phyloP scores from a whole-genome alignment of 257 asterid genomes.

The Ocimum tenuiflorum region DNA sequence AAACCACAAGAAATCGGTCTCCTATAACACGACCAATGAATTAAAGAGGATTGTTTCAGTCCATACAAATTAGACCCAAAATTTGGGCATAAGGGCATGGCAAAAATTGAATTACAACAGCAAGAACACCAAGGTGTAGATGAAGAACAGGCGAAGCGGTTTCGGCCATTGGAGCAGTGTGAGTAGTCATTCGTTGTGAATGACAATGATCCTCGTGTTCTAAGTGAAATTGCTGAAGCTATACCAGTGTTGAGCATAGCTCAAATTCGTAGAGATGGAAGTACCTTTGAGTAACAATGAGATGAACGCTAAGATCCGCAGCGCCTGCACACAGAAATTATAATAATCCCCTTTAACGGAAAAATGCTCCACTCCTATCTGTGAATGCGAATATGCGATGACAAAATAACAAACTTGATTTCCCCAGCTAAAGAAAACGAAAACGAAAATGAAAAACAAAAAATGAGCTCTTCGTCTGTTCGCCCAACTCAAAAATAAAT shows the following conservation, averaged over 20 bases:
- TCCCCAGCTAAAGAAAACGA: no score
- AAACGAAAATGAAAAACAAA: no score
- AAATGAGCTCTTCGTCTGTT: no score
- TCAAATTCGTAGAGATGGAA: conserved; percentile 18
- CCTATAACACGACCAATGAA: conserved; percentile 54
- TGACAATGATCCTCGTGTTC: conserved; percentile 42
- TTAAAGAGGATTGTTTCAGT: conserved; percentile 65
- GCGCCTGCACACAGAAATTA: neutral
- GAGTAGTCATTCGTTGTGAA: conserved; percentile 40
- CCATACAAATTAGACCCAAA: conserved; percentile 42
- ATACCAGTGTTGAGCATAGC: conserved; percentile 54
- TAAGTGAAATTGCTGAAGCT: conserved; percentile 46
- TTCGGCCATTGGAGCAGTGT: conserved; percentile 31
- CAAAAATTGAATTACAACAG: conserved; percentile 38
- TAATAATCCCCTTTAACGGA: no score
- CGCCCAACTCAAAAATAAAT: no score
- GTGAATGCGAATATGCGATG: no score
- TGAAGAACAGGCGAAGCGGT: conserved; percentile 42
- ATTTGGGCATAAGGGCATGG: conserved; percentile 35
- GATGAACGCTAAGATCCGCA: conserved; percentile 24
- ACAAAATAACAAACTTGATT: no score
- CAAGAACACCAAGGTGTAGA: conserved; percentile 45
- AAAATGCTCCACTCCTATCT: no score
- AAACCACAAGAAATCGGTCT: conserved; percentile 42
- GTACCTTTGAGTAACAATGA: conserved; percentile 28